Evolutionary conservation across 345 rosid genomes (phyloP).

Genomic region (Linum tenue): DNA sequence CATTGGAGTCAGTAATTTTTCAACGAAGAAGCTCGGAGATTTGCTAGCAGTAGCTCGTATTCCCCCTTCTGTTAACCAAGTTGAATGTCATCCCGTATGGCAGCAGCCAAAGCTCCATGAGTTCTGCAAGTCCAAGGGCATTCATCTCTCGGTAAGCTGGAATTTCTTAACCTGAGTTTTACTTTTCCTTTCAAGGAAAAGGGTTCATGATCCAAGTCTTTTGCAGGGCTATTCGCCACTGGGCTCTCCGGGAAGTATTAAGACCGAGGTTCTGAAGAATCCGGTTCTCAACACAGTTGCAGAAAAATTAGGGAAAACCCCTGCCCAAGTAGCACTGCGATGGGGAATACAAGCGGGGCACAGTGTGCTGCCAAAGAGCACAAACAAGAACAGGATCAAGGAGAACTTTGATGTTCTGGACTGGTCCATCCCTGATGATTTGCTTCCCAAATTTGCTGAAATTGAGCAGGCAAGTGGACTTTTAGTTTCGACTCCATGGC

Average conservation of each 20-base stretch:
- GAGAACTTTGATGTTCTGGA: slow-evolving; percentile 37
- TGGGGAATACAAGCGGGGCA: slow-evolving; percentile 66
- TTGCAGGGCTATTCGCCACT: slow-evolving; percentile 54
- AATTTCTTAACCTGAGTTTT: neutral
- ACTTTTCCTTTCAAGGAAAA: neutral
- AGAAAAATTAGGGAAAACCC: slow-evolving; percentile 37
- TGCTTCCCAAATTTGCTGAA: slow-evolving; percentile 30
- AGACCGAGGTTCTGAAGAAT: slow-evolving; percentile 38
- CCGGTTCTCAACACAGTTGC: slow-evolving; percentile 31
- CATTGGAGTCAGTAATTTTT: slow-evolving; percentile 57
- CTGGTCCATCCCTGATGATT: slow-evolving; percentile 39
- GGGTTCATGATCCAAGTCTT: neutral
- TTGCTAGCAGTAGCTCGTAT: slow-evolving; percentile 33
- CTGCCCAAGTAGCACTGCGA: slow-evolving; percentile 54
- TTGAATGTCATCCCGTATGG: slow-evolving; percentile 57
- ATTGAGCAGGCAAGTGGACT: slow-evolving; percentile 48
- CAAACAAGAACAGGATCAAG: slow-evolving; percentile 33
- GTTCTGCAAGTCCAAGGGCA: slow-evolving; percentile 48
- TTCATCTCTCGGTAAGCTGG: slow-evolving; percentile 48
- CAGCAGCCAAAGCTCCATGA: slow-evolving; percentile 45
- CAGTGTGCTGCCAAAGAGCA: slow-evolving; percentile 60
- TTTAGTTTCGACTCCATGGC: neutral
- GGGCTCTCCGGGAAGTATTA: slow-evolving; percentile 36
- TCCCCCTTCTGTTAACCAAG: slow-evolving; percentile 47
- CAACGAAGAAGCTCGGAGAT: slow-evolving; percentile 40